Conservation (phyloP, 495 filamentous ascomycete species). For the Penicillium herquei region DNA sequence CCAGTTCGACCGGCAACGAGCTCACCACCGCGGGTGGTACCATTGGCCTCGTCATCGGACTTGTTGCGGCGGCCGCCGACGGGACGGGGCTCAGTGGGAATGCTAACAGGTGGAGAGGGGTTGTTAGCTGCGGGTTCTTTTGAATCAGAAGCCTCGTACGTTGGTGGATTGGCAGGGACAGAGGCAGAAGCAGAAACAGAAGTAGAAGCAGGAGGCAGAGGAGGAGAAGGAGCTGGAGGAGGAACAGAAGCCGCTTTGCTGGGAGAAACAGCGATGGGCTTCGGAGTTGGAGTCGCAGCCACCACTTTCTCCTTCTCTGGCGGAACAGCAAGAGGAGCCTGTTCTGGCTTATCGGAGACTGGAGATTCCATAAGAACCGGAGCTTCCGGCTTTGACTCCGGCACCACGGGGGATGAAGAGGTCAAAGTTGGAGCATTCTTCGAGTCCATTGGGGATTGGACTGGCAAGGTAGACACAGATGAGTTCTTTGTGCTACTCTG, state of each 20-base stretch:
- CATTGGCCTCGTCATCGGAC: constrained; percentile 11
- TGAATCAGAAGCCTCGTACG: no score
- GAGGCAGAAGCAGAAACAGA: background rate
- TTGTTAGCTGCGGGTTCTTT: constrained; percentile 10
- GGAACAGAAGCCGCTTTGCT: background rate
- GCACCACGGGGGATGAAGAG: constrained; percentile 5
- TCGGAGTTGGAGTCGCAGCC: no score
- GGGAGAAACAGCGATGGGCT: no score
- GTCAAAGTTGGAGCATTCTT: background rate
- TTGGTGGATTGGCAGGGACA: background rate
- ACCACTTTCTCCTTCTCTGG: no score
- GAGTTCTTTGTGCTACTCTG: constrained; percentile 5
- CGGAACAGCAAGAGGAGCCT: no score
- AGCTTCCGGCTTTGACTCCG: constrained; percentile 6
- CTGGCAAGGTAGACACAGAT: constrained; percentile 4
- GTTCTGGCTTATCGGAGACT: no score
- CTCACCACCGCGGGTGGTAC: background rate
- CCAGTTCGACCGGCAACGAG: background rate
- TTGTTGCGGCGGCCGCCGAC: constrained; percentile 19
- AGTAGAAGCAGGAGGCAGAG: background rate
- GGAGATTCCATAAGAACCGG: background rate
- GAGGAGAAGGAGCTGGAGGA: constrained; percentile 1
- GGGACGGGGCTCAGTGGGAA: constrained; percentile 9
- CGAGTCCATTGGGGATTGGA: background rate
- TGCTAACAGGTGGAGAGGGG: constrained; percentile 2